Percentiles rank a stretch among this genome's conserved stretches.
Conservation (phyloP, 176 grass and related monocot species). For the Oryza punctata region DNA sequence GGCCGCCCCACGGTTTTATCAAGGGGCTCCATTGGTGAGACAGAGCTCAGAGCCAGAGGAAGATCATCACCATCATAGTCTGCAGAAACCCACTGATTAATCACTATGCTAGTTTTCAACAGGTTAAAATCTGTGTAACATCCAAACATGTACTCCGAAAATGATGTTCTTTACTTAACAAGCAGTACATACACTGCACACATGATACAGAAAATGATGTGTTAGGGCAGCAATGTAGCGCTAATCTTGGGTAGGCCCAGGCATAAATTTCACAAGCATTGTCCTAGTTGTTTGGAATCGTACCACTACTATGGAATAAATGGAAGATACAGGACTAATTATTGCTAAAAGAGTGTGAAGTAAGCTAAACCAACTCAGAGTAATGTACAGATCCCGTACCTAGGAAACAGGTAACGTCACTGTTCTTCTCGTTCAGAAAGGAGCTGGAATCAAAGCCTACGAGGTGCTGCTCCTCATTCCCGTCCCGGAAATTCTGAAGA, state of each 20-base stretch:
- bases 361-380: conserved; percentile 24
- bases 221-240: conserved; percentile 24
- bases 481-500: conserved; percentile 51
- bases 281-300: conserved; percentile 53
- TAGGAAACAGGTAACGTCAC: background rate
- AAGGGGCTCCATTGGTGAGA: background rate
- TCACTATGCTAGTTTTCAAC: background rate
- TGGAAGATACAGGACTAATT: conserved; percentile 24
- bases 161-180: background rate
- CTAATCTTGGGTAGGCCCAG: conserved; percentile 34
- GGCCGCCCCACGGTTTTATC: background rate
- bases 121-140: conserved; percentile 8
- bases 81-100: background rate
- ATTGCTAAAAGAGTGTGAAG: conserved; percentile 13
- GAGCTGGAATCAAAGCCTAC: conserved; percentile 18
- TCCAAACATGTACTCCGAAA: background rate
- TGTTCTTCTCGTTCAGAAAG: background rate
- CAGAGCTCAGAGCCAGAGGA: conserved; percentile 8
- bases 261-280: conserved; percentile 39
- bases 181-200: background rate
- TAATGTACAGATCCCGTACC: background rate
- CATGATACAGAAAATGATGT: conserved; percentile 52
- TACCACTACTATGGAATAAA: conserved; percentile 36
- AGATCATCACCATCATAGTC: conserved; percentile 16
- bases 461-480: conserved; percentile 9